Evolutionary conservation across 2,329 filamentous ascomycete genomes (phyloP).

Genomic region (Ceratocystis diversiconidia): DNA sequence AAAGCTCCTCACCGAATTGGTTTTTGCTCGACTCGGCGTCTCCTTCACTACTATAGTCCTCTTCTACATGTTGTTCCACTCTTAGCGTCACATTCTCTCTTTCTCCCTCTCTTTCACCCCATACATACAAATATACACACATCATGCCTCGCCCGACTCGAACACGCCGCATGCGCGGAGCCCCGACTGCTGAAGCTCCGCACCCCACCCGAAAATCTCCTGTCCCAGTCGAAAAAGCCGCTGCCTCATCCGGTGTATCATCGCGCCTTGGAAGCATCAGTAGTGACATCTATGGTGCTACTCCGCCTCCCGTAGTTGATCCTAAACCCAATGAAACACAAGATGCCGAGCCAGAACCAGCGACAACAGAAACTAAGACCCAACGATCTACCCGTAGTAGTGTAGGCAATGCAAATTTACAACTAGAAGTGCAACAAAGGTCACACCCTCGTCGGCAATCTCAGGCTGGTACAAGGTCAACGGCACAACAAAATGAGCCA

Average conservation of each 20-base stretch:
- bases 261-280: constrained; percentile 11
- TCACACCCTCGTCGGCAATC: background rate
- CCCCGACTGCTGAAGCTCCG: constrained; percentile 7
- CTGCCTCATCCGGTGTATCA: constrained; percentile 21
- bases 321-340: constrained; percentile 11
- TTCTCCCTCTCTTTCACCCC: background rate
- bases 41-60: no score
- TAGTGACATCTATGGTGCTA: constrained; percentile 18
- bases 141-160: constrained; percentile 19
- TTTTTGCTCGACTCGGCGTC: no score
- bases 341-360: background rate
- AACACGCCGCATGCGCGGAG: constrained; percentile 19
- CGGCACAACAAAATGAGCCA: background rate
- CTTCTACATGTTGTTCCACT: background rate
- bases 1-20: no score
- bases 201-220: constrained; percentile 5
- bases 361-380: background rate
- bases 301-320: constrained; percentile 8
- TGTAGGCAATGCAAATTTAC: background rate
- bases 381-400: constrained; percentile 2
- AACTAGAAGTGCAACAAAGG: background rate
- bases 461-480: background rate
- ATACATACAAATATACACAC: background rate
- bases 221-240: background rate
- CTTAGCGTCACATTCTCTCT: background rate